Percentiles rank a stretch among this genome's conserved stretches.
Evolutionary conservation across 176 grass and related monocot genomes (phyloP).

Genomic region (Juncus inflexus): DNA sequence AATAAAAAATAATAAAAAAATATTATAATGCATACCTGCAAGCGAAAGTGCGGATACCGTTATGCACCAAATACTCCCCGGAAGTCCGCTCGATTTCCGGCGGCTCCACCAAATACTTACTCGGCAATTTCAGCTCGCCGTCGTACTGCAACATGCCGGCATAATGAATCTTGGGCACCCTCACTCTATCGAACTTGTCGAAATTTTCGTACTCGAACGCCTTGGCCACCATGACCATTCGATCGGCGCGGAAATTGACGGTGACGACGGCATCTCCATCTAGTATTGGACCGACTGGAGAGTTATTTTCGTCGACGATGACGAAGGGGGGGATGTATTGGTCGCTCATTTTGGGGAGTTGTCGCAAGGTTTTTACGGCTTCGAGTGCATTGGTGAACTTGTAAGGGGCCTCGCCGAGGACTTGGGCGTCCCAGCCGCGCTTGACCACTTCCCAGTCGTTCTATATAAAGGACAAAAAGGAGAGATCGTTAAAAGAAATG

Average conservation of each 20-base stretch:
- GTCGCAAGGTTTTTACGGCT: conserved; percentile 87
- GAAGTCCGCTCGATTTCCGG: conserved; percentile 96
- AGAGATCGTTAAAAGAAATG: neutral
- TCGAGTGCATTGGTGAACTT: conserved; percentile 77
- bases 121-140: conserved; percentile 84
- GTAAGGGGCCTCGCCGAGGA: conserved; percentile 93
- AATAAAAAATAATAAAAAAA: neutral
- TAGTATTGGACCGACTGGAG: conserved; percentile 75
- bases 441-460: conserved; percentile 97
- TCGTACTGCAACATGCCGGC: conserved; percentile 98
- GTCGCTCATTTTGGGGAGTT: conserved; percentile 57
- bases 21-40: conserved; percentile 71
- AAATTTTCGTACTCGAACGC: conserved; percentile 89
- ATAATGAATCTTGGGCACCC: conserved; percentile 79
- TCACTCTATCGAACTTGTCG: conserved; percentile 86
- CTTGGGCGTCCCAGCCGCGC: conserved; percentile 96
- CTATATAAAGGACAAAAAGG: conserved; percentile 29
- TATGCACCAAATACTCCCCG: conserved; percentile 97
- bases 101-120: conserved; percentile 71
- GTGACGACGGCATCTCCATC: conserved; percentile 98
- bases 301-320: conserved; percentile 79
- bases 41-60: conserved; percentile 90
- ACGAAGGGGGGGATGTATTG: conserved; percentile 94
- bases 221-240: conserved; percentile 94
- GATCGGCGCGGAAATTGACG: conserved; percentile 92